phyloP scores from a whole-genome alignment of 495 filamentous ascomycete species.

The Parachaetomium inaequale region DNA sequence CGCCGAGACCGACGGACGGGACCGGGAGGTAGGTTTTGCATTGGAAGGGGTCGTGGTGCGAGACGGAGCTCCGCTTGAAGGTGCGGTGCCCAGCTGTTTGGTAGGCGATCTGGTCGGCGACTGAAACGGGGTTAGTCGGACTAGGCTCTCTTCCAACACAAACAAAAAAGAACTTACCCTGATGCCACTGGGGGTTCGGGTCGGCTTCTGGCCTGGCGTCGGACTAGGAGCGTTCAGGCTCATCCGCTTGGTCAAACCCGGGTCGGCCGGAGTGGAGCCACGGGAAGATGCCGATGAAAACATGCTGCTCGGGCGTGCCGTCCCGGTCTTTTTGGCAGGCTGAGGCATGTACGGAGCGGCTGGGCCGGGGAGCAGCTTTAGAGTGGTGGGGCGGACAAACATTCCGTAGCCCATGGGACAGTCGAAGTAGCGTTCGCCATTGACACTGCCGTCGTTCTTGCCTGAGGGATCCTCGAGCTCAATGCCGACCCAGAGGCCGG shows the following conservation, averaged over 20 bases:
- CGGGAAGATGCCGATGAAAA: slow-evolving; percentile 28
- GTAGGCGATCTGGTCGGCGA: slow-evolving; percentile 78
- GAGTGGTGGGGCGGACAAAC: slow-evolving; percentile 71
- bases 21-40: slow-evolving; percentile 44
- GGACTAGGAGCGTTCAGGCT: slow-evolving; percentile 67
- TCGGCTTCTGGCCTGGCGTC: slow-evolving; percentile 53
- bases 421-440: slow-evolving; percentile 87
- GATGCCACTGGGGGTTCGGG: slow-evolving; percentile 51
- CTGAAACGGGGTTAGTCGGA: slow-evolving; percentile 34
- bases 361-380: slow-evolving; percentile 58
- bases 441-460: slow-evolving; percentile 92
- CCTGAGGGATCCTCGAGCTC: slow-evolving; percentile 80
- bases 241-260: slow-evolving; percentile 55
- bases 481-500: slow-evolving; percentile 84
- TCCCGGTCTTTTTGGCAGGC: slow-evolving; percentile 30
- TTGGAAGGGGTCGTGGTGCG: slow-evolving; percentile 60
- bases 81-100: slow-evolving; percentile 61
- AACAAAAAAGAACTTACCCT: slow-evolving; percentile 48
- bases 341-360: slow-evolving; percentile 29
- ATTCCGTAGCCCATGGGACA: slow-evolving; percentile 78
- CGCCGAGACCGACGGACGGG: slow-evolving; percentile 48
- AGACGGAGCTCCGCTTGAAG: slow-evolving; percentile 55
- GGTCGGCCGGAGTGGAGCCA: slow-evolving; percentile 41
- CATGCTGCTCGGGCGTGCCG: slow-evolving; percentile 41
- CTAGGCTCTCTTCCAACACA: not conserved